These are phyloP conservation scores for Musa beccarii DNA, from an alignment of 176 grass and related monocot species.

Conservation along the genomic window DNA sequence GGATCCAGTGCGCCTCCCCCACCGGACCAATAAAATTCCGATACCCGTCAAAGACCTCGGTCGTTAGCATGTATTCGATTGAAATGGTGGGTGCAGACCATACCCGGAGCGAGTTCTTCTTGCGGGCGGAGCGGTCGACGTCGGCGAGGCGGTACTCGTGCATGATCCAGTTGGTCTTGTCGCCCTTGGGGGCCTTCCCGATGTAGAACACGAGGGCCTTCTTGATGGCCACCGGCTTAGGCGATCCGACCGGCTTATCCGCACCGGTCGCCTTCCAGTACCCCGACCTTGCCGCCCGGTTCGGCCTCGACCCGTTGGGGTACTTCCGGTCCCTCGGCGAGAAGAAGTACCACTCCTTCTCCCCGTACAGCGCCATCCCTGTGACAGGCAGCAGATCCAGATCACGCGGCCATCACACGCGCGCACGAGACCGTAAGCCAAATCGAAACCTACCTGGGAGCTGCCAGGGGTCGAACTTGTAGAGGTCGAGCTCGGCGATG, in stretches of 20 bases:
- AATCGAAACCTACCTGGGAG: conserved; percentile 41
- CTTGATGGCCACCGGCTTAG: conserved; percentile 54
- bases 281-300: conserved; percentile 47
- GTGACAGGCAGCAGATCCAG: not conserved
- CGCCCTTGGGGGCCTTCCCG: conserved; percentile 75
- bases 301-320: conserved; percentile 72
- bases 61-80: too few species aligned
- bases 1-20: too few species aligned
- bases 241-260: conserved; percentile 64
- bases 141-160: conserved; percentile 94
- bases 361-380: conserved; percentile 63
- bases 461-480: conserved; percentile 91
- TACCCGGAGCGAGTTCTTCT: conserved; percentile 67
- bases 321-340: conserved; percentile 75
- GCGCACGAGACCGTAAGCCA: not conserved
- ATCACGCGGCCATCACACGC: not conserved
- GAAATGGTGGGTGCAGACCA: not conserved
- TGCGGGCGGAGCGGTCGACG: conserved; percentile 61
- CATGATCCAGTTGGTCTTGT: conserved; percentile 99
- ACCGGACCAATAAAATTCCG: too few species aligned
- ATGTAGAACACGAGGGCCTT: conserved; percentile 76
- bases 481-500: conserved; percentile 89
- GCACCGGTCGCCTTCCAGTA: conserved; percentile 88
- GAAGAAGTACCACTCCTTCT: conserved; percentile 93
- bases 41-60: too few species aligned